These are phyloP conservation scores for Ogataea corticis DNA, from an alignment of 805 yeast genomes.

Conservation along the genomic window DNA sequence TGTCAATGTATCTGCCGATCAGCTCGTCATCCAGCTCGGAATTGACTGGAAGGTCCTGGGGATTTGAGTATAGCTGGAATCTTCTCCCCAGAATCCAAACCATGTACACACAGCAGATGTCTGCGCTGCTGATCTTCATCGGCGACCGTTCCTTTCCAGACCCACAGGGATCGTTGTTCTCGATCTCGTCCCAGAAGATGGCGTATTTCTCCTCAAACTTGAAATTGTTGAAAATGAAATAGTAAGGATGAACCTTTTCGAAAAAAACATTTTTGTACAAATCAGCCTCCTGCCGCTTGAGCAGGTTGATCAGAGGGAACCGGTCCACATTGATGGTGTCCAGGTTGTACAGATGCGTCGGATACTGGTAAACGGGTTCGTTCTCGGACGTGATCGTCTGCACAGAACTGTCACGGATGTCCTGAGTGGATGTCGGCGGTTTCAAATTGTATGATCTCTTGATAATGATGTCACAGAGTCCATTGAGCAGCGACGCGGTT, in stretches of 20 bases:
- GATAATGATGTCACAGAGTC: slow-evolving; percentile 44
- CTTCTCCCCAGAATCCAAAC: slow-evolving; percentile 45
- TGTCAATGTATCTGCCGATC: slow-evolving; percentile 38
- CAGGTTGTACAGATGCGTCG: slow-evolving; percentile 34
- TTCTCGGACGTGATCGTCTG: slow-evolving; percentile 37
- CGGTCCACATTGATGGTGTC: slow-evolving; percentile 34
- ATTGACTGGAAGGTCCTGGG: slow-evolving; percentile 24
- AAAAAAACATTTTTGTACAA: slow-evolving; percentile 40
- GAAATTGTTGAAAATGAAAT: slow-evolving; percentile 40
- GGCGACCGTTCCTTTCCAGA: slow-evolving; percentile 13
- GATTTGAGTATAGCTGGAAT: slow-evolving; percentile 31
- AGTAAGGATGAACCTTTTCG: slow-evolving; percentile 44
- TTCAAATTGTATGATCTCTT: slow-evolving; percentile 36
- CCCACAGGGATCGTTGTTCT: slow-evolving; percentile 11
- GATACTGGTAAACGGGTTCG: slow-evolving; percentile 36
- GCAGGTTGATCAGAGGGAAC: slow-evolving; percentile 41
- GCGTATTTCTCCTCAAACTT: slow-evolving; percentile 37
- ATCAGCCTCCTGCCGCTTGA: slow-evolving; percentile 38
- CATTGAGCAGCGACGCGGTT: slow-evolving; percentile 44
- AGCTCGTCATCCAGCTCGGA: slow-evolving; percentile 28
- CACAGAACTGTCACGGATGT: slow-evolving; percentile 34
- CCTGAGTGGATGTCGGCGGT: slow-evolving; percentile 38
- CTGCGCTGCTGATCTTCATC: slow-evolving; percentile 32
- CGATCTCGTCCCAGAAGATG: slow-evolving; percentile 41
- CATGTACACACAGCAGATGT: slow-evolving; percentile 47